Evolutionary conservation across 108 stramenopile genomes (phyloP).

Genomic region (Pseudonitzschia multistriata): DNA sequence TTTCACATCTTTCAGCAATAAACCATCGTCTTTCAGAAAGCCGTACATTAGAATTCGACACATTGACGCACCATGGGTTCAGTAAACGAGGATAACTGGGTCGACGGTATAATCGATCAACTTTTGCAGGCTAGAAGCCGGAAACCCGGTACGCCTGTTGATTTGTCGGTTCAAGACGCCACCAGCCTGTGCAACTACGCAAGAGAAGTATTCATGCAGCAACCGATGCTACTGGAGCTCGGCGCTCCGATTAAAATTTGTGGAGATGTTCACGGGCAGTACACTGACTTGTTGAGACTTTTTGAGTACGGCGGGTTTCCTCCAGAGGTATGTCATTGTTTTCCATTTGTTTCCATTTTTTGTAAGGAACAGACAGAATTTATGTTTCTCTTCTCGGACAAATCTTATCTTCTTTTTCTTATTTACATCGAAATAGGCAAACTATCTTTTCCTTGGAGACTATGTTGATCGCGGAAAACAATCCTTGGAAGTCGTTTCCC

Average conservation of each 20-base stretch:
- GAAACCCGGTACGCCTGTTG: slow-evolving; percentile 88
- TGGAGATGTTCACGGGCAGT: slow-evolving; percentile 98
- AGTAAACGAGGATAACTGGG: slow-evolving; percentile 77
- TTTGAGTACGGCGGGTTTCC: slow-evolving; percentile 98
- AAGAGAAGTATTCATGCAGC: slow-evolving; percentile 92
- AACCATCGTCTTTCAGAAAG: slow-evolving; percentile 2
- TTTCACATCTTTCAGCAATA: slow-evolving; percentile 2
- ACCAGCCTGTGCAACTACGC: slow-evolving; percentile 83
- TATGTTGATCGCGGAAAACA: slow-evolving; percentile 99
- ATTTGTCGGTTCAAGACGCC: slow-evolving; percentile 79
- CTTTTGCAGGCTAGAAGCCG: slow-evolving; percentile 83
- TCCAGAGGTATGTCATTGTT: slow-evolving; percentile 68
- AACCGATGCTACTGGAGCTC: slow-evolving; percentile 97
- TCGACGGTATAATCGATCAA: slow-evolving; percentile 88
- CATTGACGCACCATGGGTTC: slow-evolving; percentile 9
- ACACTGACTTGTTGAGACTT: slow-evolving; percentile 94
- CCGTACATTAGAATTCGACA: background rate
- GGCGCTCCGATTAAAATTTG: slow-evolving; percentile 99
- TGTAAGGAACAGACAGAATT: background rate
- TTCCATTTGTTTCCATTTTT: background rate
- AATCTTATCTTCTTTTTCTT: background rate
- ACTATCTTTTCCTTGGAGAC: slow-evolving; percentile 98
- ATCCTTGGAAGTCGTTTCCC: slow-evolving; percentile 93
- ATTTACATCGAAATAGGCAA: slow-evolving; percentile 57
- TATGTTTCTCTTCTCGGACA: background rate